These are phyloP conservation scores for Diplotaxis tenuifolia DNA, from an alignment of 345 rosid species.

Conservation along the genomic window DNA sequence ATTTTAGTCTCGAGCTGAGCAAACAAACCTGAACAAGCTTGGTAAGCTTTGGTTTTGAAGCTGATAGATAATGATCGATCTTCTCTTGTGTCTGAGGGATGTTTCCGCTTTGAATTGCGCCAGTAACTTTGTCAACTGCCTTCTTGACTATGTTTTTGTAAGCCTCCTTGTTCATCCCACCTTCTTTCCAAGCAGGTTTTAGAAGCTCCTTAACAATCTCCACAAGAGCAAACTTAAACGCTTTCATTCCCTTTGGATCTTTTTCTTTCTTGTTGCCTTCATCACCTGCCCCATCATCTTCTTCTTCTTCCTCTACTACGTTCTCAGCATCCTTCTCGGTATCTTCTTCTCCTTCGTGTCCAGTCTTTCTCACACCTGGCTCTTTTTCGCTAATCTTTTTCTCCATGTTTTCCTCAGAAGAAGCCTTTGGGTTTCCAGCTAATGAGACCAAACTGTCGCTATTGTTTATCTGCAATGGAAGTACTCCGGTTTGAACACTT, in stretches of 20 bases:
- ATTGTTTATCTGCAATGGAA: conserved; percentile 31
- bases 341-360: conserved; percentile 31
- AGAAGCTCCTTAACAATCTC: conserved; percentile 90
- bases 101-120: conserved; percentile 62
- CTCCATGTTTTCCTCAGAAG: conserved; percentile 31
- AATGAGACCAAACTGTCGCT: conserved; percentile 29
- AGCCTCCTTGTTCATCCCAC: conserved; percentile 79
- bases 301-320: conserved; percentile 45
- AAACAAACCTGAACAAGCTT: conserved; percentile 87
- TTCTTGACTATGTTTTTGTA: conserved; percentile 96
- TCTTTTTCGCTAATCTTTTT: conserved; percentile 39
- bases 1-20: background rate
- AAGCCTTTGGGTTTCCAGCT: conserved; percentile 36
- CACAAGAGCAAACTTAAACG: conserved; percentile 84
- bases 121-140: conserved; percentile 89
- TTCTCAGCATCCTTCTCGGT: conserved; percentile 39
- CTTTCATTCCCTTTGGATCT: conserved; percentile 67
- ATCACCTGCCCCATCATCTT: conserved; percentile 39
- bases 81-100: conserved; percentile 94
- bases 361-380: conserved; percentile 39
- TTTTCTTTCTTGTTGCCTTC: conserved; percentile 58
- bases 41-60: conserved; percentile 79
- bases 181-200: conserved; percentile 95
- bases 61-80: conserved; percentile 77
- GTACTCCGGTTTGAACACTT: conserved; percentile 43